Evolutionary conservation across 2,329 filamentous ascomycete genomes (phyloP), one percentile per base, ranked within the genome.

Genomic region (Hymenoscyphus fructigenus): DNA sequence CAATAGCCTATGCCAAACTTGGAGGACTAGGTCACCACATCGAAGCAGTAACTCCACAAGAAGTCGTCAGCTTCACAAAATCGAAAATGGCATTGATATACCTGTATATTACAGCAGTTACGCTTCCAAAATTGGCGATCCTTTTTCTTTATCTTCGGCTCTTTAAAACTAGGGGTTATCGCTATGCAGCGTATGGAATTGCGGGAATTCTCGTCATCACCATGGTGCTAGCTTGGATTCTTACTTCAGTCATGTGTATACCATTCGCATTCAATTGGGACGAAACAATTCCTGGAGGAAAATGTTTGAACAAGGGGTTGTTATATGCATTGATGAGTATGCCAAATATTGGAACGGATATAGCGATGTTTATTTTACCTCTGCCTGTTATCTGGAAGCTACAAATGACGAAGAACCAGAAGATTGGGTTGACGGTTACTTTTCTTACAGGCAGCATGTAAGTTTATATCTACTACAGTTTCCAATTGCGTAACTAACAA

Each of bases 261-360:
- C 61, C 61, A 7, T 47, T 63, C 29, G 26, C 36, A 34, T 63
- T 50, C 38, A 58, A 58, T 41, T 63, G 61, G 61, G 61, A 63
- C 29, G 47, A 29, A 17, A 63, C 23, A 12, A 63, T 59, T 50
- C 34, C 55, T n/a, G 61, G 61, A 15, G 61, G 61, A 3, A 28
- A 36, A 32, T 63, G 61, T 36, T 80, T 84, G 68, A 75, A 83
- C 70, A 77, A 82, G 26, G 79, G 81, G 57, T 79, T 73, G 4
- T 79, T 79, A 0, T 84, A 82, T 75, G 81, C 84, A 29, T 78
- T 79, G 55, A 84, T 84, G 63, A 81, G 79, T 1, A 76, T 79
- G 0, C 79, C 80, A 5, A 83, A 79, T 5, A 79, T 83, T 41
- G 67, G 81, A 5, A 82, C 78, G 17, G 81, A 83, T 64, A 66